Evolutionary conservation across 495 filamentous ascomycete species (phyloP).

Genomic region (Aspergillus taichungensis): DNA sequence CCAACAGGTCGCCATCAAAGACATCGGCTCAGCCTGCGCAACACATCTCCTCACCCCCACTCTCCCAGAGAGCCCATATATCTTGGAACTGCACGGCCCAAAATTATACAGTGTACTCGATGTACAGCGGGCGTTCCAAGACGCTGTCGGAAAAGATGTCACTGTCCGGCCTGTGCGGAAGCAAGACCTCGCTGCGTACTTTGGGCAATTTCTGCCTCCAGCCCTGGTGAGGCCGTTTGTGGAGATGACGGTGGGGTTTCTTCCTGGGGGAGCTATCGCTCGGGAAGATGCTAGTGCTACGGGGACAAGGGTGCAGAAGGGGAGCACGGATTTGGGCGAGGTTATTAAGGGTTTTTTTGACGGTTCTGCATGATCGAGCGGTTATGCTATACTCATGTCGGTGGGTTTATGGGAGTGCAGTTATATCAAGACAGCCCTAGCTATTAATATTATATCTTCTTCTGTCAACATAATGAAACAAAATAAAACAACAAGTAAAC

Average conservation of each 20-base stretch:
- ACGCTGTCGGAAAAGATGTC: neutral
- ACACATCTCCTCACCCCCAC: neutral
- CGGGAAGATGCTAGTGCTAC: neutral
- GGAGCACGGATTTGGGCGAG: constrained; percentile 2
- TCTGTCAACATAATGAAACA: no score
- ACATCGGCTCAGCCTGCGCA: constrained; percentile 1
- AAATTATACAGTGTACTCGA: neutral
- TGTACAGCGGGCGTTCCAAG: neutral
- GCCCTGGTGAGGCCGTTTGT: neutral
- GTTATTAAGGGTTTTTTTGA: neutral
- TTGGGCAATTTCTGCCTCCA: constrained; percentile 1
- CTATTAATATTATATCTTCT: no score
- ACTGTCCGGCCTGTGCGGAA: neutral
- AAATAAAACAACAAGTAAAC: no score
- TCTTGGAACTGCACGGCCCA: constrained; percentile 2
- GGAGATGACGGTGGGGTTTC: constrained; percentile 5
- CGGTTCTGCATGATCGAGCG: no score
- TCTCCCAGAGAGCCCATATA: neutral
- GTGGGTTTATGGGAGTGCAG: no score
- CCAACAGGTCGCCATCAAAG: constrained; percentile 4
- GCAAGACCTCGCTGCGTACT: neutral
- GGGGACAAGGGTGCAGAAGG: neutral
- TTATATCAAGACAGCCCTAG: no score
- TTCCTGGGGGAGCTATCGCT: constrained; percentile 2
- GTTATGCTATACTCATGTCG: no score